These are phyloP conservation scores for Kluyveromyces nonfermentans DNA, from an alignment of 805 yeast species.

Conservation along the genomic window DNA sequence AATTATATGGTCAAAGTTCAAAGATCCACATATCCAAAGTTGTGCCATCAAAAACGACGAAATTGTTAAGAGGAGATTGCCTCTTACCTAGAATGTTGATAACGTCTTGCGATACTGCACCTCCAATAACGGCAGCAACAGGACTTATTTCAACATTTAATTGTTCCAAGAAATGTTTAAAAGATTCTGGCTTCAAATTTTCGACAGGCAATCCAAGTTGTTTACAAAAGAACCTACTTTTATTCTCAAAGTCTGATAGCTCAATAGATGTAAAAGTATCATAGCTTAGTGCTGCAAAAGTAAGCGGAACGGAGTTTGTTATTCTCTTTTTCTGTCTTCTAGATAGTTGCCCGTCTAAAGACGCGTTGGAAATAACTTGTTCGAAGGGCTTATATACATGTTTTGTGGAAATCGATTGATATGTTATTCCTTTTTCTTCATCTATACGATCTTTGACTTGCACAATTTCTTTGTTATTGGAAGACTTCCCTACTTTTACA, in stretches of 20 bases:
- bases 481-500: constrained; percentile 43
- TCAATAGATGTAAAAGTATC: constrained; percentile 21
- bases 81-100: constrained; percentile 70
- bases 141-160: constrained; percentile 64
- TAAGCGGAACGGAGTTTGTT: constrained; percentile 37
- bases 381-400: constrained; percentile 32
- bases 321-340: constrained; percentile 24
- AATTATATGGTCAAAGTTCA: constrained; percentile 18
- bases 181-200: constrained; percentile 32
- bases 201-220: constrained; percentile 39
- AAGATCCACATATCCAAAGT: constrained; percentile 72
- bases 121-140: constrained; percentile 81
- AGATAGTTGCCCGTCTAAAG: constrained; percentile 29
- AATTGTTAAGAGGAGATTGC: constrained; percentile 75
- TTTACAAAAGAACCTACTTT: constrained; percentile 27
- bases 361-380: constrained; percentile 29
- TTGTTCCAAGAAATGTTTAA: constrained; percentile 38
- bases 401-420: constrained; percentile 32
- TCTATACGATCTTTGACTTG: constrained; percentile 28
- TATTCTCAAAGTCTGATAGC: constrained; percentile 22
- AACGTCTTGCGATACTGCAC: constrained; percentile 81
- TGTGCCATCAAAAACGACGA: constrained; percentile 66
- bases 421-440: constrained; percentile 27
- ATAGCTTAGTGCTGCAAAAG: constrained; percentile 47
- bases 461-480: constrained; percentile 35